phyloP scores from a whole-genome alignment of 441 rosid species.

The Euphorbia corollata region DNA sequence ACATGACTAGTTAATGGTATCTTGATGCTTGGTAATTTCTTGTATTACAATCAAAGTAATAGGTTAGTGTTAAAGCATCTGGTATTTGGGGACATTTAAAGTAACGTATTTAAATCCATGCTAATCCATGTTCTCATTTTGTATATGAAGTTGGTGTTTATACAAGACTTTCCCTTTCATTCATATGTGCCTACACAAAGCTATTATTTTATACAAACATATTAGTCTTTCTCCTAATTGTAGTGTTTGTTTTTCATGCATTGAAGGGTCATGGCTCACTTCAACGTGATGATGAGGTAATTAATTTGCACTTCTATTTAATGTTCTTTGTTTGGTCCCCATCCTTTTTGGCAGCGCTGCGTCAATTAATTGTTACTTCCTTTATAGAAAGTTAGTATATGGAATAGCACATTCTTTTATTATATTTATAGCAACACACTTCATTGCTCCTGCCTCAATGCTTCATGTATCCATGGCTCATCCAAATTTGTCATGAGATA shows the following conservation, averaged over 20 bases:
- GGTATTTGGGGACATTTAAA: background rate
- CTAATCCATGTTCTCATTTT: background rate
- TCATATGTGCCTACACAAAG: background rate
- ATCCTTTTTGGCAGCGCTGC: background rate
- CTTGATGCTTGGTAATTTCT: background rate
- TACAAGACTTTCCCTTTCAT: background rate
- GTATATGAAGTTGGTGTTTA: background rate
- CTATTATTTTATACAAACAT: background rate
- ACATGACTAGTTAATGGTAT: background rate
- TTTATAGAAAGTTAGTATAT: background rate
- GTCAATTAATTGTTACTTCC: background rate
- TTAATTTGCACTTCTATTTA: slow-evolving; percentile 21
- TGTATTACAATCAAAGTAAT: background rate
- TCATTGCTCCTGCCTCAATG: background rate
- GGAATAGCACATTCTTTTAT: background rate
- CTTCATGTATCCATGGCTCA: background rate
- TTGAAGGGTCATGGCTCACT: slow-evolving; percentile 69
- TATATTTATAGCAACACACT: background rate
- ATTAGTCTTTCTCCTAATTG: background rate
- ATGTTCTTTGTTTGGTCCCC: background rate
- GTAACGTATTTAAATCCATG: background rate
- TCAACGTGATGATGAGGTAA: slow-evolving; percentile 88
- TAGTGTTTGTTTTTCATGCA: slow-evolving; percentile 18
- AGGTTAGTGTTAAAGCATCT: background rate
- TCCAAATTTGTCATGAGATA: background rate